Base-by-base conservation (phyloP, 129 eudicot genomes). In the Flaveria trinervia region DNA sequence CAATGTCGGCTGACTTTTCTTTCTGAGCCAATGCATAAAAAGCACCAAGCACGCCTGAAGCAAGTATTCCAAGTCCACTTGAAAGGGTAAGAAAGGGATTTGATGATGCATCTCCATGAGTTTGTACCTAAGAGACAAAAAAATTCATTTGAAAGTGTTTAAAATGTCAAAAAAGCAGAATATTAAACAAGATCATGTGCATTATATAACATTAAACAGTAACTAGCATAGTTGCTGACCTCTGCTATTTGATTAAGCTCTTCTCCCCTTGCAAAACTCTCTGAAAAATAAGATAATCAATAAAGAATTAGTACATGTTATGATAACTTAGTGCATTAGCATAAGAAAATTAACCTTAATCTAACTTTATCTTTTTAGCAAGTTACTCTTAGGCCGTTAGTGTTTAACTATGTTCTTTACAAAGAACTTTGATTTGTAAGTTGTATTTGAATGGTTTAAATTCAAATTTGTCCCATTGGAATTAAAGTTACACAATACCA, bases 41-140 rank as follows among this genome's bases (percentile, higher is more conserved):
- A 62, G 92, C 91, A 76, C 90, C 97, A 81, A 94, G 93, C 61
- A 87, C 88, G 5, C 93, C 91, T 44, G 97, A 86, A 69, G 92
- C 84, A 52, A 91, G 60, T 61, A 87, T 81, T 20, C 98, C 98
- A 23, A 94, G 78, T 72, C 87, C 96, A 83, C 82, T 89, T 11
- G 86, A 80, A 81, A 91, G 85, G 54, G 90, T 84, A 43, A 94
- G 70, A 51, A 87, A 79, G 3, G 96, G 92, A 72, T 87, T 89
- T 16, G 82, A 44, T 81, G 94, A 77, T 83, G 81, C 81, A 75
- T 69, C 54, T 73, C 81, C 86, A 41, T 84, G 76, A 80, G 25
- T 66, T 57, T 59, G 59, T 64, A 71, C 74, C 98, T 87, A 82
- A 62, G 18, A 46, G 17, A 73, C 45, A 79, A 46, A 51, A 77